Evolutionary conservation across 2,329 filamentous ascomycete genomes (phyloP).

Genomic region (Fusarium citri): DNA sequence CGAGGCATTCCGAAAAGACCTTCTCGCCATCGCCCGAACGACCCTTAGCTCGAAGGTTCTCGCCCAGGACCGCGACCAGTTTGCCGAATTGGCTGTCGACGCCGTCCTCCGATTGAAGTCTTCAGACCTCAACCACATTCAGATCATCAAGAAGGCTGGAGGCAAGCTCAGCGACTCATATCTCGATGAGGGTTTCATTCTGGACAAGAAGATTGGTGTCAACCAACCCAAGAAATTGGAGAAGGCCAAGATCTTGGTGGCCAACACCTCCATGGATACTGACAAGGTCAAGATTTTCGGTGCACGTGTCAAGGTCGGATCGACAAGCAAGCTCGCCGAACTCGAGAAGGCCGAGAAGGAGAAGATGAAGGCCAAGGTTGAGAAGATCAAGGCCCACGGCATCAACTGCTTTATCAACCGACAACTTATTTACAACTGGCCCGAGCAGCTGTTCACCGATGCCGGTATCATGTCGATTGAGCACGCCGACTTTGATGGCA

Average conservation of each 20-base stretch:
- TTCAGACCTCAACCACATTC: slow-evolving; percentile 95
- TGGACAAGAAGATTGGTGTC: slow-evolving; percentile 99
- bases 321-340: slow-evolving; percentile 96
- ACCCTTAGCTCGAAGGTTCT: slow-evolving; percentile 98
- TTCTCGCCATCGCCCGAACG: slow-evolving; percentile 90
- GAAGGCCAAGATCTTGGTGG: slow-evolving; percentile 97
- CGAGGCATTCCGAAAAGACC: slow-evolving; percentile 87
- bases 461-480: slow-evolving; percentile 98
- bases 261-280: slow-evolving; percentile 99
- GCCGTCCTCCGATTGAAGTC: slow-evolving; percentile 91
- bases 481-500: slow-evolving; percentile 98
- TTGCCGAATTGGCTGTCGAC: slow-evolving; percentile 88
- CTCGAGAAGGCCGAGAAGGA: slow-evolving; percentile 98
- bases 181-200: slow-evolving; percentile 96
- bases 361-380: slow-evolving; percentile 99
- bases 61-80: slow-evolving; percentile 92
- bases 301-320: slow-evolving; percentile 94
- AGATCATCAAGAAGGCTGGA: slow-evolving; percentile 99
- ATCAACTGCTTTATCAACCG: slow-evolving; percentile 99
- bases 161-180: slow-evolving; percentile 98
- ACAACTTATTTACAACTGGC: slow-evolving; percentile 99
- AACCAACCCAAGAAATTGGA: slow-evolving; percentile 98
- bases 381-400: slow-evolving; percentile 97
- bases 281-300: slow-evolving; percentile 99
- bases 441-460: slow-evolving; percentile 97